A percentile compares a stretch with the other conserved stretches of the same genome.
Evolutionary conservation across 306 rosid species (phyloP).

Genomic region (Dryas drummondii): DNA sequence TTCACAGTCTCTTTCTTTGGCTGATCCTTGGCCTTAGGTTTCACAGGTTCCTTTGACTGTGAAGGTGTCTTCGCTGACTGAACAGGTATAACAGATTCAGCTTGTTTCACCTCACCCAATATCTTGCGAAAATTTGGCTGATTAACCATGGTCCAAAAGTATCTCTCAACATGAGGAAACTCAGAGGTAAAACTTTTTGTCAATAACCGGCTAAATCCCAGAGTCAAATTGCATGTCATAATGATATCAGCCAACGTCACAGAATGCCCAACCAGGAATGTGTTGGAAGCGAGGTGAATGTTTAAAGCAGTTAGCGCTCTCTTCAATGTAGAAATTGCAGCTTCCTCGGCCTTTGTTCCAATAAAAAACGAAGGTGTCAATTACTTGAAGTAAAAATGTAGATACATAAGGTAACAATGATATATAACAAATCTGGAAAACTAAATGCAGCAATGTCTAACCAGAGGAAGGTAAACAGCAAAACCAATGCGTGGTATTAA

Average conservation of each 20-base stretch:
- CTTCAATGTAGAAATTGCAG: conserved; percentile 54
- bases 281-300: conserved; percentile 64
- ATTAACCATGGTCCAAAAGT: conserved; percentile 86
- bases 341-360: conserved; percentile 68
- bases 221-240: conserved; percentile 42
- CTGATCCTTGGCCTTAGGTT: conserved; percentile 55
- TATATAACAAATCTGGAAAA: background rate
- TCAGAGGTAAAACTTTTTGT: conserved; percentile 69
- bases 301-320: conserved; percentile 67
- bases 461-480: conserved; percentile 53
- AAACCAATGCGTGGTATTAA: conserved; percentile 43
- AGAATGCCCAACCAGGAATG: conserved; percentile 71
- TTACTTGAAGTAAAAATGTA: background rate
- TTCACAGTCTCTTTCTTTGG: conserved; percentile 46
- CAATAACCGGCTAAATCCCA: conserved; percentile 39
- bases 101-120: conserved; percentile 69
- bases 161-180: conserved; percentile 85
- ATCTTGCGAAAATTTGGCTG: conserved; percentile 74
- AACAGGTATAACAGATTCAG: conserved; percentile 49
- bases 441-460: conserved; percentile 25
- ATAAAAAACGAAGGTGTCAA: background rate
- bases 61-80: conserved; percentile 64
- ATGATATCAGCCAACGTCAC: conserved; percentile 81
- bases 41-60: conserved; percentile 61
- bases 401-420: background rate